phyloP scores from a whole-genome alignment of 176 grass and related monocot species.

The Triticum aestivum region DNA sequence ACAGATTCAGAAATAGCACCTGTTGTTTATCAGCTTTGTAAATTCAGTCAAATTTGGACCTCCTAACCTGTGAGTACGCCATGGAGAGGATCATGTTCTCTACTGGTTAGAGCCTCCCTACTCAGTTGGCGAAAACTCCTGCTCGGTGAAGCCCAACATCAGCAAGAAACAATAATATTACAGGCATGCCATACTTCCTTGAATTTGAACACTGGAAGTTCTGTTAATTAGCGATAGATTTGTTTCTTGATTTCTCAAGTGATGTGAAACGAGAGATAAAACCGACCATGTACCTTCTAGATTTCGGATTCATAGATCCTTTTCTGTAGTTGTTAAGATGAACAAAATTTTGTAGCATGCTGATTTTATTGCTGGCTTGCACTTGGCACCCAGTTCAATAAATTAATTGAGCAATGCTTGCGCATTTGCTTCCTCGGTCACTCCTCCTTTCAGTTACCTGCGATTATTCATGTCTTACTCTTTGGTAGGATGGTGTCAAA shows the following conservation, averaged over 20 bases:
- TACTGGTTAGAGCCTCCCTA: background rate
- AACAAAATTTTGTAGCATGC: conserved; percentile 36
- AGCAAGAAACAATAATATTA: conserved; percentile 28
- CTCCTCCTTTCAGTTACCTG: background rate
- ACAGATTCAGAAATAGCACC: conserved; percentile 14
- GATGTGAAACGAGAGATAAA: background rate
- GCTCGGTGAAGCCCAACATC: background rate
- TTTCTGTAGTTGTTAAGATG: conserved; percentile 11
- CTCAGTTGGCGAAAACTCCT: background rate
- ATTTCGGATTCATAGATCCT: conserved; percentile 8
- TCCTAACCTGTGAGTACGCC: background rate
- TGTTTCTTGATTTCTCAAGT: background rate
- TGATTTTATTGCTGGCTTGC: background rate
- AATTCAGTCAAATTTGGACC: background rate
- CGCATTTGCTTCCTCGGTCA: background rate
- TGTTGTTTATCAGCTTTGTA: background rate
- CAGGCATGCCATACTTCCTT: conserved; percentile 1
- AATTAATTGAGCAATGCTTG: background rate
- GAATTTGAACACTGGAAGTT: conserved; percentile 1
- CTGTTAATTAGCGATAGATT: background rate
- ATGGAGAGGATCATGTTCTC: background rate
- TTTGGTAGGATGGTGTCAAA: too few species aligned
- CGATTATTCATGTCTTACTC: too few species aligned
- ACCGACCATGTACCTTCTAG: background rate
- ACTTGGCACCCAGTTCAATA: background rate